Evolutionary conservation across 2,329 filamentous ascomycete species (phyloP).

Genomic region (Monosporascus sp.): DNA sequence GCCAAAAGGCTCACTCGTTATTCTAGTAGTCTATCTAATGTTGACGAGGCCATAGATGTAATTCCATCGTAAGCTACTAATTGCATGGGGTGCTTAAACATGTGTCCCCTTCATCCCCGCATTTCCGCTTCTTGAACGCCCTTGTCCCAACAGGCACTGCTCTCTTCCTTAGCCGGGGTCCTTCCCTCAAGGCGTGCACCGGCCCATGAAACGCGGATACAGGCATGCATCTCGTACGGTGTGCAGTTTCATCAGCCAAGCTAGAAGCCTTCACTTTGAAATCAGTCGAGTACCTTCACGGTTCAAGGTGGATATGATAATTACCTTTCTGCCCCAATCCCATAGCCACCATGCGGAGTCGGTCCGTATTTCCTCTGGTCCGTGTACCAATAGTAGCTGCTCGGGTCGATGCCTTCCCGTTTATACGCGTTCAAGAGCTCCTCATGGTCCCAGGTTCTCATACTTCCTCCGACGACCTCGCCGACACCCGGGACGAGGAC

Average conservation of each 20-base stretch:
- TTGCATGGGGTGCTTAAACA: no score
- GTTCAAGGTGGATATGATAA: background rate
- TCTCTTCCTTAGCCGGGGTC: no score
- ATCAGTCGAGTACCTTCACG: background rate
- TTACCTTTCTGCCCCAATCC: slow-evolving; percentile 81
- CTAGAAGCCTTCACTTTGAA: slow-evolving; percentile 35
- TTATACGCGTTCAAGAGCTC: slow-evolving; percentile 86
- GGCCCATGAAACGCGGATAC: slow-evolving; percentile 76
- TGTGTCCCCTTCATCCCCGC: no score
- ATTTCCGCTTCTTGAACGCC: no score
- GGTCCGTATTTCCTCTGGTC: slow-evolving; percentile 97
- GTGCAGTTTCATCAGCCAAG: slow-evolving; percentile 59
- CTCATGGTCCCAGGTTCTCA: slow-evolving; percentile 91
- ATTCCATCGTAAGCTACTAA: no score
- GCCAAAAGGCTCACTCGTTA: no score
- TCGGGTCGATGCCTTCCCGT: slow-evolving; percentile 76
- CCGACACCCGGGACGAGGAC: slow-evolving; percentile 84
- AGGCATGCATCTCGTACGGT: slow-evolving; percentile 63
- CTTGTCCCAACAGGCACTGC: no score
- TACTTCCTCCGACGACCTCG: slow-evolving; percentile 92
- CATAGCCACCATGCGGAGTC: slow-evolving; percentile 88
- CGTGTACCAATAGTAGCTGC: slow-evolving; percentile 96
- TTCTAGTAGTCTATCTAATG: no score
- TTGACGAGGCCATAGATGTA: no score
- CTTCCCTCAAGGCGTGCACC: slow-evolving; percentile 63